phyloP scores from a whole-genome alignment of 139 green algal genomes.

The Limnomonas spitsbergensis region DNA sequence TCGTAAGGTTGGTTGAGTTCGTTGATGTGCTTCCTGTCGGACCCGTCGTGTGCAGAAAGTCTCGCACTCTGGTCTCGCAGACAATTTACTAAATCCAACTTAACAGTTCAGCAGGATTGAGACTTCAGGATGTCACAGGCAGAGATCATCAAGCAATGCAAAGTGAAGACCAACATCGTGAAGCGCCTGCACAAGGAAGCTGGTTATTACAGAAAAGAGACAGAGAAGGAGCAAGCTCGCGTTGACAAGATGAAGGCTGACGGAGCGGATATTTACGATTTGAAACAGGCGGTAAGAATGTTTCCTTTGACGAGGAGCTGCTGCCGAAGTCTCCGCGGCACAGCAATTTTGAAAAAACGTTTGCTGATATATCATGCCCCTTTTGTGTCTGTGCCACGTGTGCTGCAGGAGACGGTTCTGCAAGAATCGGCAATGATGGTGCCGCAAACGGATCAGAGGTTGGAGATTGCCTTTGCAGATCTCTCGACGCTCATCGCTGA shows the following conservation, averaged over 20 bases:
- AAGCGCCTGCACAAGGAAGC: constrained; percentile 80
- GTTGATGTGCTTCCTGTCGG: too few species aligned
- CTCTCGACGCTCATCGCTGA: constrained; percentile 62
- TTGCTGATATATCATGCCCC: neutral
- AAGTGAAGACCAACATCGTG: constrained; percentile 71
- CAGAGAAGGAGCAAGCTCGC: constrained; percentile 57
- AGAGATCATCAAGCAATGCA: constrained; percentile 25
- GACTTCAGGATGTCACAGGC: constrained; percentile 26
- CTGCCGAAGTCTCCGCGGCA: neutral
- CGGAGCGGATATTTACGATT: constrained; percentile 63
- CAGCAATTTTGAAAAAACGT: neutral
- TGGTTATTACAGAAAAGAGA: constrained; percentile 73
- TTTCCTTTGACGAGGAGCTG: too few species aligned
- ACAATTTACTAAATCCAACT: too few species aligned
- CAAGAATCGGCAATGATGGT: constrained; percentile 83
- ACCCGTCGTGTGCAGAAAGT: too few species aligned
- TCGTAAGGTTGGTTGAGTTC: too few species aligned
- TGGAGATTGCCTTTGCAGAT: constrained; percentile 71
- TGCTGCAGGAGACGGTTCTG: constrained; percentile 81
- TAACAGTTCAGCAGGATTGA: too few species aligned
- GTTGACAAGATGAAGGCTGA: constrained; percentile 72
- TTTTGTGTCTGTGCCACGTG: neutral
- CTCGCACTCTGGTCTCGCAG: too few species aligned
- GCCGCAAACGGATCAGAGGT: constrained; percentile 71
- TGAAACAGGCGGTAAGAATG: constrained; percentile 80